These are phyloP conservation scores for Vaccinium corymbosum DNA, from an alignment of 148 eudicot species.

Conservation along the genomic window DNA sequence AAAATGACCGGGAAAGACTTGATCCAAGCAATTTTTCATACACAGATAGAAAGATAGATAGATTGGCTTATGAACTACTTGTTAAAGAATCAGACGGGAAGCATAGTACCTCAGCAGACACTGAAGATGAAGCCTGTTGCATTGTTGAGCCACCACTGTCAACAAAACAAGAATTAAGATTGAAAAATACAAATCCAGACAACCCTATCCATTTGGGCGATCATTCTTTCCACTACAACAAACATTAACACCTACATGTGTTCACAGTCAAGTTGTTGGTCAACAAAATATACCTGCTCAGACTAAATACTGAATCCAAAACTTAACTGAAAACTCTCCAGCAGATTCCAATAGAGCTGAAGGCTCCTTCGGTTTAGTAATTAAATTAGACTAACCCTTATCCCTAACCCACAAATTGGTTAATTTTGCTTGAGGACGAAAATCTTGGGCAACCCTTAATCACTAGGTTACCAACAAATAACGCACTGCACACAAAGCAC, in stretches of 20 bases:
- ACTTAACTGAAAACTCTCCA: background rate
- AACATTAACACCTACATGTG: background rate
- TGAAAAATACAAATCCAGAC: background rate
- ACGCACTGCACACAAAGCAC: background rate
- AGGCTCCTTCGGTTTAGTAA: background rate
- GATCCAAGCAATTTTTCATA: no score
- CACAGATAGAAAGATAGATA: background rate
- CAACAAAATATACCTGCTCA: background rate
- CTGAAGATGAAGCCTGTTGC: constrained; percentile 55
- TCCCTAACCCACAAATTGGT: background rate
- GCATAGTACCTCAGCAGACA: constrained; percentile 59
- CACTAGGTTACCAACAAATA: background rate
- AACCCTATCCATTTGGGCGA: background rate
- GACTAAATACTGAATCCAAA: background rate
- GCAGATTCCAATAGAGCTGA: background rate
- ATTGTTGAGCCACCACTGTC: constrained; percentile 43
- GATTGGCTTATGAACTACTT: background rate
- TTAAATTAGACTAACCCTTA: background rate
- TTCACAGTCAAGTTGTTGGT: background rate
- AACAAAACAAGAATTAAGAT: constrained; percentile 3
- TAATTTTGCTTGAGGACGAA: background rate
- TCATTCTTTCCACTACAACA: background rate
- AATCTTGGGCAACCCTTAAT: background rate
- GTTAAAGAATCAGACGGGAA: background rate
- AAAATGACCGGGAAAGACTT: no score